phyloP scores from a whole-genome alignment of 192 early-diverging fungal species.

The Coemansia sp. region DNA sequence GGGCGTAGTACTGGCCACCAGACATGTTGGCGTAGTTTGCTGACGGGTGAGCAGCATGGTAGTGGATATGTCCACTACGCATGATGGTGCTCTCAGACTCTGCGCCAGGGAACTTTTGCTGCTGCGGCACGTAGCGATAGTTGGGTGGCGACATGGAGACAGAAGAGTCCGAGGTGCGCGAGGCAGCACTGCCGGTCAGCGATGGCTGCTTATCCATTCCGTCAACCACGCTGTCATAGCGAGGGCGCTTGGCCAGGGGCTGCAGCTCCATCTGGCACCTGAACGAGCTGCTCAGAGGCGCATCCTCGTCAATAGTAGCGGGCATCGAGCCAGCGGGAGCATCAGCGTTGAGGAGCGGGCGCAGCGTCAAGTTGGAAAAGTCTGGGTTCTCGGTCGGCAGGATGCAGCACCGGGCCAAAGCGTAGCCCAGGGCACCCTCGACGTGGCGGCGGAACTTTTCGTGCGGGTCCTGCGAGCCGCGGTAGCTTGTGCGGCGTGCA shows the following conservation, averaged over 20 bases:
- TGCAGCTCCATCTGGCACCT: conserved; percentile 9
- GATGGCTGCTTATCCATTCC: conserved; percentile 31
- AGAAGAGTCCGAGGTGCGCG: conserved; percentile 3
- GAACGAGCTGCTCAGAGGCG: conserved; percentile 9
- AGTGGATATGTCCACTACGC: background rate
- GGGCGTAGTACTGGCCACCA: background rate
- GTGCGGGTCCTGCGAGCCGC: conserved; percentile 39
- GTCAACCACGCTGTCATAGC: conserved; percentile 52
- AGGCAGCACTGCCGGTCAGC: background rate
- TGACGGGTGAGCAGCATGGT: background rate
- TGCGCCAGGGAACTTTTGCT: conserved; percentile 3
- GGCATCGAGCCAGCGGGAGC: conserved; percentile 1
- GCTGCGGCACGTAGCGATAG: background rate
- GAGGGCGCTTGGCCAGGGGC: conserved; percentile 22
- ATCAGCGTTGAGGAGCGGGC: conserved; percentile 43
- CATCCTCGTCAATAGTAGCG: conserved; percentile 16
- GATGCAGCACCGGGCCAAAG: conserved; percentile 44
- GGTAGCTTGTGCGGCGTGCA: conserved; percentile 56
- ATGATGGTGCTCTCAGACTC: background rate
- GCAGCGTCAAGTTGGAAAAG: conserved; percentile 55
- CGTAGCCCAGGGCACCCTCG: conserved; percentile 33
- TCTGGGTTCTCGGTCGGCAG: conserved; percentile 50
- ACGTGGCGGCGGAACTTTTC: conserved; percentile 55
- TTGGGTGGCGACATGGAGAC: conserved; percentile 7
- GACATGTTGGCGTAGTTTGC: background rate